Evolutionary conservation across 257 asterid genomes (phyloP).

Genomic region (Lycium ferocissimum): DNA sequence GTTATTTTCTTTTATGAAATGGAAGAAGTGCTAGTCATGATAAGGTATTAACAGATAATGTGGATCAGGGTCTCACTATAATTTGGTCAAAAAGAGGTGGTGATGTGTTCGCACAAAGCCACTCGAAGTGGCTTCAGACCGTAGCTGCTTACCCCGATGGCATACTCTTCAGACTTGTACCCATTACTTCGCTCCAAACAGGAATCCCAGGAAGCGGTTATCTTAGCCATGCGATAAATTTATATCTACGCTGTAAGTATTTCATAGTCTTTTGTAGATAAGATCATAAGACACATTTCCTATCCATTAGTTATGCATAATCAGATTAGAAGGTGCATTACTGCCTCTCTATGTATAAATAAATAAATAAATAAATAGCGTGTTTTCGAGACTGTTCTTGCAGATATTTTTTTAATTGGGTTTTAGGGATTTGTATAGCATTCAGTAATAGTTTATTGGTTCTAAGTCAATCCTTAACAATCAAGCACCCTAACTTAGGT

Average conservation of each 20-base stretch:
- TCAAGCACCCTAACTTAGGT: not conserved
- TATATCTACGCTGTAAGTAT: conserved; percentile 84
- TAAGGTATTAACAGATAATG: conserved; percentile 36
- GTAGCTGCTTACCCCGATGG: conserved; percentile 94
- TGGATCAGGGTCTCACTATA: conserved; percentile 85
- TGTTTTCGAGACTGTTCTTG: not conserved
- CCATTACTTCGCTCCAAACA: conserved; percentile 88
- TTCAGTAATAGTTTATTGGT: not conserved
- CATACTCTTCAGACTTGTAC: conserved; percentile 84
- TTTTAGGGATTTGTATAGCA: not conserved
- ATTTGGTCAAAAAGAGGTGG: conserved; percentile 99
- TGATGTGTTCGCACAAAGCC: conserved; percentile 94
- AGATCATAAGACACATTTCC: conserved; percentile 10
- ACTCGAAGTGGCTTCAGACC: conserved; percentile 97
- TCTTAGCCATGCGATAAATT: conserved; percentile 97
- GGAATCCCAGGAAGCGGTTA: conserved; percentile 99
- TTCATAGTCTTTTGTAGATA: not conserved
- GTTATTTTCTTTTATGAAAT: not conserved
- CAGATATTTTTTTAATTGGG: not conserved
- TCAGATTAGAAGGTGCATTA: not conserved
- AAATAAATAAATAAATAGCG: not conserved
- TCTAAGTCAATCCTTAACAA: not conserved
- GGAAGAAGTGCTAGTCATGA: conserved; percentile 23
- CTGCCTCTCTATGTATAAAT: not conserved
- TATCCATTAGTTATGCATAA: not conserved